A percentile compares a stretch with the other conserved stretches of the same genome.
phyloP scores from a whole-genome alignment of 305 asterid genomes.

The Fraxinus xanthoxyloides region DNA sequence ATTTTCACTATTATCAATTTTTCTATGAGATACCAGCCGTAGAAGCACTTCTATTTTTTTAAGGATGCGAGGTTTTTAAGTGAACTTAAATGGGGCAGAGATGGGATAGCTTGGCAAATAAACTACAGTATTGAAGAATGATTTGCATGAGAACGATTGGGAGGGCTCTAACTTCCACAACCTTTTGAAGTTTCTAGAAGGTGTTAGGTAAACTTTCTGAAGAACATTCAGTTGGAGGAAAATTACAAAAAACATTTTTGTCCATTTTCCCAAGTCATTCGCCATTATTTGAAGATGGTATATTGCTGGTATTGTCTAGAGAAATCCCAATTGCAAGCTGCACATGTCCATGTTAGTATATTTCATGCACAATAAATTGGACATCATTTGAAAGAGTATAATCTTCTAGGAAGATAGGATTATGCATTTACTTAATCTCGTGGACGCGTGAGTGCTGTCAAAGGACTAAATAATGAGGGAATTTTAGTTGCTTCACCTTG shows the following conservation, averaged over 20 bases:
- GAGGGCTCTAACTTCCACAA: not conserved
- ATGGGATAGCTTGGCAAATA: not conserved
- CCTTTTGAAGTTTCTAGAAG: not conserved
- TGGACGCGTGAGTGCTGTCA: not conserved
- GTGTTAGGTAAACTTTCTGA: not conserved
- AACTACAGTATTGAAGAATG: not conserved
- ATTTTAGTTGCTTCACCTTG: constrained; percentile 6
- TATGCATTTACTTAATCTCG: not conserved
- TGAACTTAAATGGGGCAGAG: not conserved
- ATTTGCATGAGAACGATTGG: not conserved
- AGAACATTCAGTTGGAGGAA: not conserved
- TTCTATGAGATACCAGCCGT: not conserved
- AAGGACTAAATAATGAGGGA: not conserved
- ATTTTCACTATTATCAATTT: not conserved
- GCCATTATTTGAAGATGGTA: not conserved
- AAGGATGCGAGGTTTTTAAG: not conserved
- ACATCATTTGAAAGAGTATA: not conserved
- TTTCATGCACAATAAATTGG: not conserved
- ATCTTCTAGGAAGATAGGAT: not conserved
- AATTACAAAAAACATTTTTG: not conserved
- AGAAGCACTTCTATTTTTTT: not conserved
- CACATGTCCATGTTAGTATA: not conserved
- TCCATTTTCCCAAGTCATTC: not conserved
- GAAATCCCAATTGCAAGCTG: not conserved
- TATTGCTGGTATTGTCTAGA: not conserved